Evolutionary conservation across 2,329 filamentous ascomycete species (phyloP).

Genomic region (Thermothelomyces thermophilus): DNA sequence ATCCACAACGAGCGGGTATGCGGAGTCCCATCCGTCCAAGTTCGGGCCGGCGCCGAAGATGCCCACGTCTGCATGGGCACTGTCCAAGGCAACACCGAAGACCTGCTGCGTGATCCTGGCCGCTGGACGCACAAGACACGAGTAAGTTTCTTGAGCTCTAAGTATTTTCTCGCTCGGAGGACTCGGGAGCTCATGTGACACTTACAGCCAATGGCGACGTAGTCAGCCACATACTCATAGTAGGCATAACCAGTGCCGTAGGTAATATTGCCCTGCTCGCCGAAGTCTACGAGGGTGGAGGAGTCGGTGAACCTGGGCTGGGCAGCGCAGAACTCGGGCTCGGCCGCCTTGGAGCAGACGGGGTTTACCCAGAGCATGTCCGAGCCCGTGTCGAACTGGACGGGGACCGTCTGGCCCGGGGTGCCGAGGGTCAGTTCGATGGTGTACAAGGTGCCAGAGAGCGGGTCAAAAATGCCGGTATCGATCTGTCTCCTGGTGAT

Average conservation of each 20-base stretch:
- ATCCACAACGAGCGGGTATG: conserved; percentile 12
- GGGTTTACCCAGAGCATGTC: conserved; percentile 17
- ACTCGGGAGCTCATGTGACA: neutral
- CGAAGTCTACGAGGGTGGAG: neutral
- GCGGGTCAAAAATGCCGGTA: neutral
- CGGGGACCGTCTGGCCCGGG: conserved; percentile 19
- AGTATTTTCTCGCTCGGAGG: too few species aligned
- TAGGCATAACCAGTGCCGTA: conserved; percentile 1
- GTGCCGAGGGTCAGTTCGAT: conserved; percentile 15
- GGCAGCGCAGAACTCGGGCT: conserved; percentile 9
- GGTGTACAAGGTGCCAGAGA: conserved; percentile 14
- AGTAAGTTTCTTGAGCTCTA: too few species aligned
- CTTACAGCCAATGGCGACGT: conserved; percentile 5
- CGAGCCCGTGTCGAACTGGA: conserved; percentile 19
- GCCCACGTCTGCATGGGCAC: neutral
- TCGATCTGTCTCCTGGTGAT: conserved; percentile 14
- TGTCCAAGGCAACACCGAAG: conserved; percentile 8
- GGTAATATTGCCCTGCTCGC: neutral
- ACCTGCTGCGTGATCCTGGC: conserved; percentile 7
- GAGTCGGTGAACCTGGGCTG: conserved; percentile 4
- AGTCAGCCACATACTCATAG: conserved; percentile 4
- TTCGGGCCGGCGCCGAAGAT: neutral
- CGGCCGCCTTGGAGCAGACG: neutral
- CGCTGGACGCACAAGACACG: neutral
- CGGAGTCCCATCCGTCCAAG: neutral